Base-by-base conservation (phyloP, 768 basidiomycete species). In the Lactarius vividus region DNA sequence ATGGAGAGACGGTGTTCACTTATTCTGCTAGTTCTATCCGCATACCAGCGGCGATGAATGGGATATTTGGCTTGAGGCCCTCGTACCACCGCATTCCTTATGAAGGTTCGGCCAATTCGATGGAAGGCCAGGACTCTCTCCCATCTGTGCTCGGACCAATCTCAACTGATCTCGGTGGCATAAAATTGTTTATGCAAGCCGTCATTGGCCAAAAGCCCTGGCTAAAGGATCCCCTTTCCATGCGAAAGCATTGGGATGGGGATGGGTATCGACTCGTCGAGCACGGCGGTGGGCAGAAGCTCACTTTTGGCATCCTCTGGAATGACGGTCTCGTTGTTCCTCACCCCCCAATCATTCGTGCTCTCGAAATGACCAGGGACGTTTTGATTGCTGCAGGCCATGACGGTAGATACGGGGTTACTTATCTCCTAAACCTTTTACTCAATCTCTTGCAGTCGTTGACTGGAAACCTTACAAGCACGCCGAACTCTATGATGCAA, bases 71-170 rank as follows among this genome's bases (percentile, higher is more conserved):
- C 10, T 77, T 94, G 29, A 82, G 87, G 6, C 89, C 89, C 0
- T 88, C 87, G 18, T 89, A 81, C 70, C 79, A 83, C 44, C 84
- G 92, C 28, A 74, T 92, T 2, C 92, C 92, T 0, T 92, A 88
- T 72, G 76, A 78, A n/a, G 86, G 87, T 26, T 83, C 84, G 6
- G 77, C 81, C 3, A 91, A 88, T 74, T 82, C 85, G 2, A 71
- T 86, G 31, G 82, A 87, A 73, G 92, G 92, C 26, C 85, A 88
- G 72, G 90, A 92, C 66, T 84, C 87, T 18, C 71, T 91, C 31
- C 78, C 78, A 4, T 90, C 90, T 3, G 88, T 92, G 33, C 79
- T 93, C 13, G 93, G 93, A 0, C 93, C 93, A 6, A 77, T 93
- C 59, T 77, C 85, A 2, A 79, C 76, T 52, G 84, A 84, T 39